Evolutionary conservation across 495 filamentous ascomycete genomes (phyloP).

Genomic region (Annulohypoxylon stygium): DNA sequence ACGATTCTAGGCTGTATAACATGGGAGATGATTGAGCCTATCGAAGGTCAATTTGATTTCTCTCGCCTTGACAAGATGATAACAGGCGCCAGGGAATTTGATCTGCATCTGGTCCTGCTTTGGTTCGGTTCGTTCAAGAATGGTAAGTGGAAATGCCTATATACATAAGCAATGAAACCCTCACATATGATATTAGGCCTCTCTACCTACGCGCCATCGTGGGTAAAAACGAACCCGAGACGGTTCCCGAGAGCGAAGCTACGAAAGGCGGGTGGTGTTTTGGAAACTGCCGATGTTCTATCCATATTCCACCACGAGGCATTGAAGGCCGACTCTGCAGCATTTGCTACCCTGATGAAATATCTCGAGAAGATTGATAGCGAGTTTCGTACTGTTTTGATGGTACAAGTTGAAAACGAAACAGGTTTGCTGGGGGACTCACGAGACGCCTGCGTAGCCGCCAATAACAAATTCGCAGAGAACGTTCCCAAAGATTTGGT

Average conservation of each 20-base stretch:
- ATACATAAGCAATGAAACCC: neutral
- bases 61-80: neutral
- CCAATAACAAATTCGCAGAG: neutral
- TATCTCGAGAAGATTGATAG: neutral
- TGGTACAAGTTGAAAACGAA: neutral
- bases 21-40: conserved; percentile 5
- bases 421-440: neutral
- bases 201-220: conserved; percentile 4
- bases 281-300: neutral
- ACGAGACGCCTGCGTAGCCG: conserved; percentile 2
- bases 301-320: neutral
- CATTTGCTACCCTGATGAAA: neutral
- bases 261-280: neutral
- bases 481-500: neutral
- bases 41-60: neutral
- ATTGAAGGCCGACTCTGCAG: neutral
- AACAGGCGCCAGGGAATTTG: neutral
- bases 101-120: neutral
- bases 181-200: neutral
- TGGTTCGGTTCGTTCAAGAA: conserved; percentile 9
- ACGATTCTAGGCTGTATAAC: neutral
- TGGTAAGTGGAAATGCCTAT: neutral
- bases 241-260: neutral
- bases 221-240: conserved; percentile 3
- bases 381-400: neutral